Conservation (phyloP, 192 early-diverging fungal genomes). For the Lobulomyces angularis region DNA sequence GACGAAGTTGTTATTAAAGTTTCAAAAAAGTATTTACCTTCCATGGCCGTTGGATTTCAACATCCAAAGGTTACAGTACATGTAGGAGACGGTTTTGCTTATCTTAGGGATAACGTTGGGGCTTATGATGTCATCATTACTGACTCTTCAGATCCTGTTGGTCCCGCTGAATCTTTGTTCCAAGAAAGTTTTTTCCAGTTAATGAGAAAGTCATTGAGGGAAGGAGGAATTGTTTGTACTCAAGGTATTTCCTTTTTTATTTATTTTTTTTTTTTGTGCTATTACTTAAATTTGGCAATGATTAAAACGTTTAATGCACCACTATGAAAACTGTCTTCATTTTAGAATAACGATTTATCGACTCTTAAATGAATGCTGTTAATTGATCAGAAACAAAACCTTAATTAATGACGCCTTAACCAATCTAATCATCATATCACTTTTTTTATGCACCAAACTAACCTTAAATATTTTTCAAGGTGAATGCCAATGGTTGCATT, state of each 20-base stretch:
- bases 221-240: constrained; percentile 84
- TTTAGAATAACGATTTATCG: no score
- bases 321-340: constrained; percentile 18
- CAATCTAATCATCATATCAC: neutral
- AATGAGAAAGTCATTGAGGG: constrained; percentile 78
- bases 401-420: constrained; percentile 10
- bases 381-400: constrained; percentile 20
- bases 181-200: constrained; percentile 84
- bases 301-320: constrained; percentile 34
- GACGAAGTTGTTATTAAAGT: constrained; percentile 89
- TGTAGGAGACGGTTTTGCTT: constrained; percentile 94
- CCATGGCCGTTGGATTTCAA: constrained; percentile 83
- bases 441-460: constrained; percentile 3
- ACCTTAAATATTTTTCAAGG: constrained; percentile 30
- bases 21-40: constrained; percentile 86
- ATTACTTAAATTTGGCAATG: constrained; percentile 7
- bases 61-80: constrained; percentile 90
- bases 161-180: constrained; percentile 92
- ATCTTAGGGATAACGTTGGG: constrained; percentile 74
- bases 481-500: constrained; percentile 98
- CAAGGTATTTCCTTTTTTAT: constrained; percentile 53
- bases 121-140: constrained; percentile 98
- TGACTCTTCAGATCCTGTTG: constrained; percentile 95
- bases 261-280: neutral
- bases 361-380: constrained; percentile 9